Conservation (phyloP, 108 stramenopile genomes). For the Nitzschia sp. region DNA sequence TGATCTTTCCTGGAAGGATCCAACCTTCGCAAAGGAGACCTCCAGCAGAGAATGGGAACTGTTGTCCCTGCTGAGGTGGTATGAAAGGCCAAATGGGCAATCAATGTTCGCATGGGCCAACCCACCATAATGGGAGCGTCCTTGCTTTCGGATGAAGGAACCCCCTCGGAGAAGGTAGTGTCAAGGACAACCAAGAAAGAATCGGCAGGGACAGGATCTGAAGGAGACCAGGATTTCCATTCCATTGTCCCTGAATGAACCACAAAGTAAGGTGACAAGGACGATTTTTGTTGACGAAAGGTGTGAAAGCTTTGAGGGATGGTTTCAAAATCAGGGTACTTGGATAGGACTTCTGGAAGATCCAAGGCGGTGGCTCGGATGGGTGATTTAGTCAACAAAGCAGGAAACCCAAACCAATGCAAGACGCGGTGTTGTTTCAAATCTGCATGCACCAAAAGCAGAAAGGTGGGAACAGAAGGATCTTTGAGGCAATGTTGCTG, state of each 20-base stretch:
- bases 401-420: slow-evolving; percentile 88
- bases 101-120: slow-evolving; percentile 79
- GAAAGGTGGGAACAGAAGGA: slow-evolving; percentile 35
- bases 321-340: no score
- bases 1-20: background rate
- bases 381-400: slow-evolving; percentile 36
- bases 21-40: slow-evolving; percentile 56
- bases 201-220: no score
- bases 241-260: no score
- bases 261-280: background rate
- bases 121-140: slow-evolving; percentile 44
- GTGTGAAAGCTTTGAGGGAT: background rate
- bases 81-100: slow-evolving; percentile 73
- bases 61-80: slow-evolving; percentile 53
- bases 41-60: slow-evolving; percentile 58
- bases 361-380: background rate
- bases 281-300: background rate
- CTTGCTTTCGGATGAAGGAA: background rate
- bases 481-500: slow-evolving; percentile 43
- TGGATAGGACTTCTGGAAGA: no score
- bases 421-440: slow-evolving; percentile 77
- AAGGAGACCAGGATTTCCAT: no score
- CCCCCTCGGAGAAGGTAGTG: background rate
- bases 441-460: slow-evolving; percentile 66
- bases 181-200: no score